Conservation (phyloP, 441 rosid species). For the Metrosideros polymorpha region DNA sequence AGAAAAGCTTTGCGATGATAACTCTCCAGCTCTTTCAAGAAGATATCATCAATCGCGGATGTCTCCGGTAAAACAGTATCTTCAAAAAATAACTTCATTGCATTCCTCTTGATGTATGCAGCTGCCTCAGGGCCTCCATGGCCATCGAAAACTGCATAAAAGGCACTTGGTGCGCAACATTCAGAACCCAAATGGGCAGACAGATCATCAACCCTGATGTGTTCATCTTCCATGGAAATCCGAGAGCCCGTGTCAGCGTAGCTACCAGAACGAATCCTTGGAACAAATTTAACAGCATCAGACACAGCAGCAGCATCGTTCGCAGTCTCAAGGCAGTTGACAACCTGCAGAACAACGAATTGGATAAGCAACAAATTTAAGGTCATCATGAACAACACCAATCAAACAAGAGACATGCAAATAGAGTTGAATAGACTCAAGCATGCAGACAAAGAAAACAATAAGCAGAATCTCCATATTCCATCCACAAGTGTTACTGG, state of each 20-base stretch:
- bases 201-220: slow-evolving; percentile 68
- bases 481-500: background rate
- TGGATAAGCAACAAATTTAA: background rate
- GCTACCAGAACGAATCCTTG: slow-evolving; percentile 74
- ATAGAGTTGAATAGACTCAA: background rate
- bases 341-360: slow-evolving; percentile 21
- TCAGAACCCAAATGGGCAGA: slow-evolving; percentile 53
- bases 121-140: slow-evolving; percentile 88
- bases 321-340: slow-evolving; percentile 20
- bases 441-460: background rate
- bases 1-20: slow-evolving; percentile 57
- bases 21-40: slow-evolving; percentile 48
- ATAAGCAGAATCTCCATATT: background rate
- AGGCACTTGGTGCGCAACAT: slow-evolving; percentile 47
- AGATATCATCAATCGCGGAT: slow-evolving; percentile 29
- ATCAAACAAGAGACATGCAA: background rate
- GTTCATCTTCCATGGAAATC: slow-evolving; percentile 86
- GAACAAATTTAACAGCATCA: slow-evolving; percentile 26
- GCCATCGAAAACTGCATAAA: slow-evolving; percentile 91
- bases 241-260: slow-evolving; percentile 55
- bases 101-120: slow-evolving; percentile 57
- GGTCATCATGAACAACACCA: background rate
- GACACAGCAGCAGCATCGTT: slow-evolving; percentile 21
- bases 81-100: slow-evolving; percentile 57
- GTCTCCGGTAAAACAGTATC: slow-evolving; percentile 37